Base-by-base conservation (phyloP, 2,329 filamentous ascomycete genomes). In the Colletotrichum somersetense region DNA sequence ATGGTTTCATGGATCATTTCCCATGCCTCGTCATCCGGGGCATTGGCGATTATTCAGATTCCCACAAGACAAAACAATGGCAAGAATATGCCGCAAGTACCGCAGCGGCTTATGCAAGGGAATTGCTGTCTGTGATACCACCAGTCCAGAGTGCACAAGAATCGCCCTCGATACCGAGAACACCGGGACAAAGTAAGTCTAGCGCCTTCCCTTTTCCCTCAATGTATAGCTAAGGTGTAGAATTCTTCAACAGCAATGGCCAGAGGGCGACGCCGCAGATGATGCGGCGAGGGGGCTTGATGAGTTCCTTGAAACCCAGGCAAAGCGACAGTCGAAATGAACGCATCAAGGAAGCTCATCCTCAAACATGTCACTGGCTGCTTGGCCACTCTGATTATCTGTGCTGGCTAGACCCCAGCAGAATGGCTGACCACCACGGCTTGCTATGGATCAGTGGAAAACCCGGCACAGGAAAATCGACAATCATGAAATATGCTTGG, bases 41-140 rank as follows among this genome's bases (percentile, higher is more conserved):
- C 8, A 78, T 81, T 10, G 79, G 77, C 65, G 79, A 82, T 72
- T 83, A 83, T 67, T 77, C 79, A 1, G 81, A 83, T 68, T 77
- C 78, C 38, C 81, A 82, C 70, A 80, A 82, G 71, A 79, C 75
- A 58, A 78, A 80, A 26, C 67, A 46, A 7, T 83, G 79, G 80
- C 79, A 82, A 48, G 58, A 62, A 2, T 82, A 80, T 75, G 80
- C 80, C 5, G 78, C 81, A 1, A 76, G 76, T 0, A 77, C 76
- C 4, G 80, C 80, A 5, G 79, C 80, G 0, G 77, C 79, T 11
- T 73, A 64, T 50, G 67, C 71, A 3, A 70, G 33, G 55, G 63
- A 57, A 33, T 12, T 57, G 20, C 40, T 58, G 16, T 52, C 46
- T 2, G 20, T 52, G 2, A 52, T 52, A 56, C 53, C 20, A n/a